Base-by-base conservation (phyloP, 495 filamentous ascomycete species). In the Polyplosphaeria fusca region DNA sequence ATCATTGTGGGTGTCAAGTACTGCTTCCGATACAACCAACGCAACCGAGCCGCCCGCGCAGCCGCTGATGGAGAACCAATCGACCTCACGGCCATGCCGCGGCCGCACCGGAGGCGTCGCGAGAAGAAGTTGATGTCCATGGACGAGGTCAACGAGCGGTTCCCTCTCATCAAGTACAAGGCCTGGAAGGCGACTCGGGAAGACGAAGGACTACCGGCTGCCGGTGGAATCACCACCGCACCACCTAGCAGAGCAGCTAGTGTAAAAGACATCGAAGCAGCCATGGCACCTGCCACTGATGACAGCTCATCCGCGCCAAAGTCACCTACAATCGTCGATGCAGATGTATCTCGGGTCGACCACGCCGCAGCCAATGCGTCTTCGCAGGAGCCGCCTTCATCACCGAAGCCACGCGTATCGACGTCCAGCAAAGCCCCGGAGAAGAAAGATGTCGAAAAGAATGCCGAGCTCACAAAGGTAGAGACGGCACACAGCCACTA, bases 1-100 rank as follows among this genome's bases (percentile, higher is more conserved):
- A 98, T 98, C 69, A 98, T 98, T 66, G 93, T 98, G 61, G 93
- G 93, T 35, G 93, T 98, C 46, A 98, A 98, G 72, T 98, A 98
- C 72, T 98, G 93, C 73, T 98, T 98, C 70, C 81, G 93, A 47
- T 97, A 98, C 70, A 98, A 97, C 70, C 91, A 94, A 59, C 83
- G 93, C 24, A 94, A 94, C 70, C 87, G 93, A 26, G 82, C 83
- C 42, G 72, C 87, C 56, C 84, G 87, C 48, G 79, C 85, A 57
- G 55, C 67, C 14, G 91, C 95, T 64, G 86, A 91, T 63, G 89
- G 85, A 57, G 94, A 96, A 38, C 87, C 88, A 1, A 95, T 93
- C 60, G 88, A 90, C 67, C 73, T 95, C 55, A 78, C 87, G 49
- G 76, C 82, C 53, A 87, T 96, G 81, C 87, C 88, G 49, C 79